Evolutionary conservation across 2,329 filamentous ascomycete species (phyloP).

Genomic region (Aspergillus caelatus): DNA sequence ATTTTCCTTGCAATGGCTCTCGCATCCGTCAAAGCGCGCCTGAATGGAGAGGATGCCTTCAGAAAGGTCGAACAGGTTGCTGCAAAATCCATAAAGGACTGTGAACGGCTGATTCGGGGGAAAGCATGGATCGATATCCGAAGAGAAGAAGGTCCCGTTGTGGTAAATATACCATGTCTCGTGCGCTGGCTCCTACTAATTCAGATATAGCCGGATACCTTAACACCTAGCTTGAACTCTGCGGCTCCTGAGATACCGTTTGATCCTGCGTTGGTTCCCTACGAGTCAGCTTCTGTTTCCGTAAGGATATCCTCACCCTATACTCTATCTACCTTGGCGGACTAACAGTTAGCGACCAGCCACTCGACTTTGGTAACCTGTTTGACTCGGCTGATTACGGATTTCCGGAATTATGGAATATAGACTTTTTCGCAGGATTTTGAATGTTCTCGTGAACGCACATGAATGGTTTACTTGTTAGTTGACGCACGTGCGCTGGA

Average conservation of each 20-base stretch:
- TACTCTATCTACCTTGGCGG: not conserved
- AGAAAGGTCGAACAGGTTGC: constrained; percentile 27
- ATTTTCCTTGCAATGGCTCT: constrained; percentile 33
- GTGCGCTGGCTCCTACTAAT: constrained; percentile 12
- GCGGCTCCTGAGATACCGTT: constrained; percentile 22
- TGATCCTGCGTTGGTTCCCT: constrained; percentile 28
- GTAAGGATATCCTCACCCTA: constrained; percentile 19
- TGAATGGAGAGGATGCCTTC: constrained; percentile 33
- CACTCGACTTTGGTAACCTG: constrained; percentile 35
- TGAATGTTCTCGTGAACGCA: not conserved
- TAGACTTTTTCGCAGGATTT: constrained; percentile 23
- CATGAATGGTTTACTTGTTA: no score
- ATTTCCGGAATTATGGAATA: constrained; percentile 31
- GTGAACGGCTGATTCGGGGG: constrained; percentile 28
- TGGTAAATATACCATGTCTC: constrained; percentile 18
- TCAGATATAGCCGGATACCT: constrained; percentile 15
- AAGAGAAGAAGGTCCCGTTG: constrained; percentile 17
- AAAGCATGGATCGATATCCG: constrained; percentile 25
- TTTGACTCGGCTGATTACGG: constrained; percentile 32
- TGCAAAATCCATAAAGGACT: constrained; percentile 25
- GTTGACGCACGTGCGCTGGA: not conserved
- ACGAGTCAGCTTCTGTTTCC: constrained; percentile 26
- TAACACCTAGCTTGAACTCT: constrained; percentile 17
- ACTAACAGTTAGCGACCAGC: constrained; percentile 16
- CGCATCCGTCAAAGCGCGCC: constrained; percentile 35